phyloP scores from a whole-genome alignment of 805 yeast species.

The Saccharomycopsis selenospora region DNA sequence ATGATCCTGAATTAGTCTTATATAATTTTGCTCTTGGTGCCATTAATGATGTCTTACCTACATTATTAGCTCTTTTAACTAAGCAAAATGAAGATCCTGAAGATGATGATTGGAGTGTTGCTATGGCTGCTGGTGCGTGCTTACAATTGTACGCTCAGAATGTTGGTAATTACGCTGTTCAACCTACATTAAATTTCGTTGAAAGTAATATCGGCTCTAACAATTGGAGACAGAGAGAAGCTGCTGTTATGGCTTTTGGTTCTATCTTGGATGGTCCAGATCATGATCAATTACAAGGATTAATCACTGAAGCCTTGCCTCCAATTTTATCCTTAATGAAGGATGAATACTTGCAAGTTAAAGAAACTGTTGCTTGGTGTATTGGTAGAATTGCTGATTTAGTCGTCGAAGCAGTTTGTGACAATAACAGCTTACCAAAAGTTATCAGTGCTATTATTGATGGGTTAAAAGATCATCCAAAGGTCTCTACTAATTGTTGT shows the following conservation, averaged over 20 bases:
- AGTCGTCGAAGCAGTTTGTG: constrained; percentile 68
- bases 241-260: constrained; percentile 99
- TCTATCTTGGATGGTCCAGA: constrained; percentile 94
- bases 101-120: constrained; percentile 95
- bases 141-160: constrained; percentile 88
- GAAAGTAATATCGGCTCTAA: constrained; percentile 55
- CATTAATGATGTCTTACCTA: constrained; percentile 78
- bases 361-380: constrained; percentile 98
- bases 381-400: constrained; percentile 91
- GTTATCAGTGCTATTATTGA: constrained; percentile 64
- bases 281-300: constrained; percentile 52
- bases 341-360: constrained; percentile 76
- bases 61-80: constrained; percentile 68
- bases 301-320: constrained; percentile 75
- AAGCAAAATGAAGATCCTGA: constrained; percentile 90
- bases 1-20: constrained; percentile 39
- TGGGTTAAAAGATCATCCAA: constrained; percentile 89
- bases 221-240: constrained; percentile 87
- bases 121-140: constrained; percentile 99
- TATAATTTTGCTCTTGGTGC: constrained; percentile 85
- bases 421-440: constrained; percentile 55
- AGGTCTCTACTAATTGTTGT: constrained; percentile 93
- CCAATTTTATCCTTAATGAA: constrained; percentile 69
- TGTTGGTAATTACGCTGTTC: constrained; percentile 79
- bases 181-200: constrained; percentile 78